phyloP scores from a whole-genome alignment of 495 filamentous ascomycete species.

The Penicillium manginii region DNA sequence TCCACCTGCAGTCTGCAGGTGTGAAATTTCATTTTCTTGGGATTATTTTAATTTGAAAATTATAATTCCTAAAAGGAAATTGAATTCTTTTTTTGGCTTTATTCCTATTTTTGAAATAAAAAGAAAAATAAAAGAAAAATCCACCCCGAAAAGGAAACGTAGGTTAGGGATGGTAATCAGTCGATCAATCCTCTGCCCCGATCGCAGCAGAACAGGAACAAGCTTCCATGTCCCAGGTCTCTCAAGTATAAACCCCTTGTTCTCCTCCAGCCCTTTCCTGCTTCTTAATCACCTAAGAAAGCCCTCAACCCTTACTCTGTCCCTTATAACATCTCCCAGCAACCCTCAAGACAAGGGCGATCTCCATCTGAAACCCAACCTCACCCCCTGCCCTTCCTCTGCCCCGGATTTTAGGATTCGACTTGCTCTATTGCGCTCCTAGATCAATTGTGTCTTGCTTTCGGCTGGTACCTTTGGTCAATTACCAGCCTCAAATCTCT shows the following conservation, averaged over 20 bases:
- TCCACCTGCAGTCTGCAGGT: constrained; percentile 9
- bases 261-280: constrained; percentile 6
- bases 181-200: constrained; percentile 23
- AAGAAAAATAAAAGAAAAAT: constrained; percentile 14
- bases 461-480: not conserved
- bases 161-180: constrained; percentile 40
- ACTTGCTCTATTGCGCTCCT: not conserved
- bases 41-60: constrained; percentile 6
- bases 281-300: constrained; percentile 14
- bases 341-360: constrained; percentile 9
- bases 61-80: constrained; percentile 11
- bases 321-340: constrained; percentile 26
- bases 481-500: not conserved
- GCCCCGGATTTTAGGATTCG: not conserved
- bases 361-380: constrained; percentile 39
- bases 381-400: constrained; percentile 14
- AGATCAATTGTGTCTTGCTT: not conserved
- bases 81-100: not conserved
- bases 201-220: constrained; percentile 22
- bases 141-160: too few species aligned
- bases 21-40: constrained; percentile 7
- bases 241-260: constrained; percentile 26
- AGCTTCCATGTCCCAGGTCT: constrained; percentile 17
- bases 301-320: constrained; percentile 17
- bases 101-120: constrained; percentile 12